Evolutionary conservation across 2,329 filamentous ascomycete genomes (phyloP), one percentile per base, ranked within the genome.

Genomic region (Colletotrichum sansevieriae): DNA sequence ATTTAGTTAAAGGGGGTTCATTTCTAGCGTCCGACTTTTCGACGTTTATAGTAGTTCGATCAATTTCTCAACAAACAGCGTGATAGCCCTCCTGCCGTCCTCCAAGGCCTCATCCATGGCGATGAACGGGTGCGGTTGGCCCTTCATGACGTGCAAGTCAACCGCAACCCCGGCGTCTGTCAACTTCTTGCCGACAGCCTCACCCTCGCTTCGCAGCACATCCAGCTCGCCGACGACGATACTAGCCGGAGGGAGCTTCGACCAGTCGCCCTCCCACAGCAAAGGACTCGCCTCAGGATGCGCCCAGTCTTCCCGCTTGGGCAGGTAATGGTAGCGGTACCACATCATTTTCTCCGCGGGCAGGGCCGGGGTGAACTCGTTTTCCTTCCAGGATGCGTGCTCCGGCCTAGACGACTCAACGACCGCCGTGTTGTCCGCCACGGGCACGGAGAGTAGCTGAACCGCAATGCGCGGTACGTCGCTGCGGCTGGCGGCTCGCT

Each of bases 291-390:
- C 85, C 73, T 88, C 86, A 0, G 84, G 83, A 39, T 86, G 78
- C 2, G 74, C 72, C 81, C 85, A 83, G 61, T 83, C 80, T 2
- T 73, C 73, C 25, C 78, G 64, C 47, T 84, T 77, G 0, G 86
- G 86, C 2, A 90, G 80, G 75, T 89, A 89, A 74, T 87, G 84
- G 18, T 81, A 74, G n/a, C 87, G 80, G 73, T 87, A 90, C 87
- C 87, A 89, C 56, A 86, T 74, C 87, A 89, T 89, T 75, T 89
- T 88, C 3, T 78, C 77, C 0, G 86, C 85, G 0, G 87, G 83
- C 2, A 89, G 79, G 0, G 86, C 84, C 0, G 86, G 82, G 0
- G 83, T 81, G 72, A 83, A 78, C 71, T 87, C 79, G 73, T 86
- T 87, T 51, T 83, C 80, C 15, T 75, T 78, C 80, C 84, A 90